Base-by-base conservation (phyloP, 805 yeast genomes). In the Kluyveromyces nonfermentans region DNA sequence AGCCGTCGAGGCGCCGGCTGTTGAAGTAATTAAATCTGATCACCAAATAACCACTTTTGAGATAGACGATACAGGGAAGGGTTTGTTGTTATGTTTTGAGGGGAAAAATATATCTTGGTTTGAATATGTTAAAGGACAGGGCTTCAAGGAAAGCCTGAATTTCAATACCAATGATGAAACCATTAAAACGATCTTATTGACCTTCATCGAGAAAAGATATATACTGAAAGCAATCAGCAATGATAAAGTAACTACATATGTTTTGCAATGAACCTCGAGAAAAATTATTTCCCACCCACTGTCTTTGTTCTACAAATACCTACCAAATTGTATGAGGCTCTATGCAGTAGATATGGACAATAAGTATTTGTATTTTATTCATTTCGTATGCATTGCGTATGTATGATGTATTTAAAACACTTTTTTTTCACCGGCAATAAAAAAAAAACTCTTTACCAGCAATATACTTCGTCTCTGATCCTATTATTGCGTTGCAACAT, bases 1-100 rank as follows among this genome's bases (percentile, higher is more conserved):
- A 40, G 46, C 46, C 12, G 46, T 50, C 0, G 54, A 53, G 15
- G 53, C 60, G 1, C 30, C 50, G 10, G 57, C 58, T 3, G 39
- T 43, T 6, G 47, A 43, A n/a, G 51, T 56, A 4, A 28, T 51
- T 21, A 28, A 21, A 1, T 33, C 47, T 7, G 45, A 37, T 5
- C 14, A 38, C n/a, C 31, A 32, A 10, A 35, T 18, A 9, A 15
- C 32, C n/a, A 37, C 33, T 5, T 41, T 43, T 33, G 49, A 46
- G 22, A 12, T 40, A 7, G 49, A 46, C 17, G 44, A 42, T 14
- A 40, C 44, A 16, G 41, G 41, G 28, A 46, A 43, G 32, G 28
- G 28, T 15, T 32, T 46, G 14, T 14, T 38, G 16, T 14, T 38
- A 16, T 18, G 34, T 28, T 25, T 28, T n/a, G 41, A 20, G 10